Base-by-base conservation (phyloP, 2,329 filamentous ascomycete genomes). In the Aspergillus neotritici region DNA sequence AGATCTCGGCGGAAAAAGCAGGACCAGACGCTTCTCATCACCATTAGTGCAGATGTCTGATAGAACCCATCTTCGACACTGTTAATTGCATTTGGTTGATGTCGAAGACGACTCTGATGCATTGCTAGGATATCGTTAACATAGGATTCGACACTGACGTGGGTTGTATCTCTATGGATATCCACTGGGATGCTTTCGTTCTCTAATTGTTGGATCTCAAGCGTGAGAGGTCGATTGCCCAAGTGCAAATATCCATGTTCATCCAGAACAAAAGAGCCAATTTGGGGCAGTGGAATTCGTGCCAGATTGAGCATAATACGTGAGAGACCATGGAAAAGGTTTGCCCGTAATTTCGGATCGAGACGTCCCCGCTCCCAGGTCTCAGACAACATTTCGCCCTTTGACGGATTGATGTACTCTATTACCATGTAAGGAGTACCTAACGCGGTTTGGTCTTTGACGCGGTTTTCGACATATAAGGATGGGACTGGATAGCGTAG, bases 221-320 rank as follows among this genome's bases (percentile, higher is more conserved):
- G 13, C 12, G 48, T 38, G 9, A 53, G 40, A n/a, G 48, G 44
- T 1, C 46, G 40, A 17, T 49, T 51, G 5, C 7, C 31, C 13
- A 60, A 38, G 2, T 7, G 13, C 15, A 61, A 39, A 34, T 49
- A 47, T 7, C 60, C 56, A 4, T 55, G 29, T 4, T 55, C 34
- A 35, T 63, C 49, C 10, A 68, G 49, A 14, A 48, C 50, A 11
- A 58, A 54, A 11, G 63, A 66, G 5, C 63, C 63, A 38, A 68
- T 67, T 6, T 52, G 47, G 7, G 58, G 60, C 14, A 65, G 34
- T 15, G 58, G 53, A n/a, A 48, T 51, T 16, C 53, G 44, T 4
- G 31, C 37, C 9, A 56, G 8, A 25, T 25, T 42, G 10, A 58
- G 29, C 4, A 56, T 32, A 30, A 57, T 53, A 2, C 35, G 40